A percentile compares a stretch with the other conserved stretches of the same genome.
Evolutionary conservation across 2,329 filamentous ascomycete genomes (phyloP).

Genomic region (Furcasterigmium furcatum): DNA sequence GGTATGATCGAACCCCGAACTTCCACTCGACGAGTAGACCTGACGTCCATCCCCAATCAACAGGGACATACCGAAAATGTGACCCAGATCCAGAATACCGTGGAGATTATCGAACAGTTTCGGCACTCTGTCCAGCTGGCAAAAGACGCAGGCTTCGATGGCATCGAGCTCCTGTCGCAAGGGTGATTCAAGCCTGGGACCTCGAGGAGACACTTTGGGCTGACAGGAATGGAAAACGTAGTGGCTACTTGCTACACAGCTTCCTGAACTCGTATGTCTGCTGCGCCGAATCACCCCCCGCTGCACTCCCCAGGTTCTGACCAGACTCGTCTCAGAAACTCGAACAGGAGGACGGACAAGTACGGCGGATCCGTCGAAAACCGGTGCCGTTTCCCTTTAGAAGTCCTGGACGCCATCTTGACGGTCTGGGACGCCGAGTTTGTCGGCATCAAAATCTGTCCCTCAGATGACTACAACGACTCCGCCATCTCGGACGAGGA

Average conservation of each 20-base stretch:
- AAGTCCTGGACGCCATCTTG: slow-evolving; percentile 18
- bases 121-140: slow-evolving; percentile 10
- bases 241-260: slow-evolving; percentile 6
- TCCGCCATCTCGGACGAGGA: slow-evolving; percentile 24
- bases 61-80: slow-evolving; percentile 3
- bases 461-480: slow-evolving; percentile 45
- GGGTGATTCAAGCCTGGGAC: too few species aligned
- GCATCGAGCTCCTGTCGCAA: slow-evolving; percentile 30
- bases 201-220: background rate
- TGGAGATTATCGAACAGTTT: slow-evolving; percentile 12
- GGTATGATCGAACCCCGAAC: background rate
- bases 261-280: slow-evolving; percentile 6
- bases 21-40: too few species aligned
- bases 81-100: slow-evolving; percentile 1
- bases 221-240: background rate
- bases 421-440: slow-evolving; percentile 40
- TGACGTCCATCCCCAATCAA: background rate
- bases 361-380: slow-evolving; percentile 50
- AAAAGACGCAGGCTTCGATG: slow-evolving; percentile 42
- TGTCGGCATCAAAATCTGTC: slow-evolving; percentile 42
- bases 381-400: slow-evolving; percentile 33
- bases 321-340: slow-evolving; percentile 15
- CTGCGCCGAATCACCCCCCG: too few species aligned
- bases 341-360: slow-evolving; percentile 44
- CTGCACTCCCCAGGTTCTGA: too few species aligned